phyloP scores from a whole-genome alignment of 1,284 basidiomycete genomes.

The Pulveroboletus sp. region DNA sequence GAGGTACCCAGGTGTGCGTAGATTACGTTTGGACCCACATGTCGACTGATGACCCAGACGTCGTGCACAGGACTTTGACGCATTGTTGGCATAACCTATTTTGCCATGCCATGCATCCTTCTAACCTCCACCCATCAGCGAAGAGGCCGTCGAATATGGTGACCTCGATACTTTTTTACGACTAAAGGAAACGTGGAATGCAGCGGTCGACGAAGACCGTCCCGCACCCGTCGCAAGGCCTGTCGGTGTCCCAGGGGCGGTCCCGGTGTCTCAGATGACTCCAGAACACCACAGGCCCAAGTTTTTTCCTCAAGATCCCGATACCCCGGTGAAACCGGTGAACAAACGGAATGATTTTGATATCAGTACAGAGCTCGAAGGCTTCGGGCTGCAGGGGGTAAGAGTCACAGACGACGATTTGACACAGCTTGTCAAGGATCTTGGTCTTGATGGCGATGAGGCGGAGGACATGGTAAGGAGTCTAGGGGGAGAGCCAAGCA shows the following conservation, averaged over 20 bases:
- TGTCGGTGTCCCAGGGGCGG: slow-evolving; percentile 76
- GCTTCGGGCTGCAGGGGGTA: slow-evolving; percentile 73
- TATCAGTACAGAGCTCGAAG: slow-evolving; percentile 62
- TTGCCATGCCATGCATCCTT: slow-evolving; percentile 10
- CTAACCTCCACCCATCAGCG: slow-evolving; percentile 44
- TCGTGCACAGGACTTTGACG: slow-evolving; percentile 48
- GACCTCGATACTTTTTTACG: slow-evolving; percentile 71
- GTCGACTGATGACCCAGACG: slow-evolving; percentile 1
- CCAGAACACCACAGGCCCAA: slow-evolving; percentile 65
- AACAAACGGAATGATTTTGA: slow-evolving; percentile 61
- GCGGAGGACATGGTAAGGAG: slow-evolving; percentile 69
- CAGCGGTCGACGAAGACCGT: slow-evolving; percentile 55
- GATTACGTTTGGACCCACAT: not conserved
- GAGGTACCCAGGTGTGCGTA: slow-evolving; percentile 56
- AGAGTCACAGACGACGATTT: slow-evolving; percentile 76
- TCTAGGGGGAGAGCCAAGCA: slow-evolving; percentile 38
- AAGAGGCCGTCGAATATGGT: slow-evolving; percentile 77
- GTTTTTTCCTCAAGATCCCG: slow-evolving; percentile 50
- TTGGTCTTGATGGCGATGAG: slow-evolving; percentile 72
- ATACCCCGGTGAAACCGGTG: slow-evolving; percentile 52
- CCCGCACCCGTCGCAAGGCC: slow-evolving; percentile 52
- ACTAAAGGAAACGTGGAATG: slow-evolving; percentile 67
- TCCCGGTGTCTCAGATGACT: slow-evolving; percentile 74
- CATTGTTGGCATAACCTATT: slow-evolving; percentile 48
- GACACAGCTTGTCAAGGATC: slow-evolving; percentile 62